A percentile compares a stretch with the other conserved stretches of the same genome.
These are phyloP conservation scores for Microdochium nivale DNA, from an alignment of 2,329 filamentous ascomycete species.

Conservation along the genomic window DNA sequence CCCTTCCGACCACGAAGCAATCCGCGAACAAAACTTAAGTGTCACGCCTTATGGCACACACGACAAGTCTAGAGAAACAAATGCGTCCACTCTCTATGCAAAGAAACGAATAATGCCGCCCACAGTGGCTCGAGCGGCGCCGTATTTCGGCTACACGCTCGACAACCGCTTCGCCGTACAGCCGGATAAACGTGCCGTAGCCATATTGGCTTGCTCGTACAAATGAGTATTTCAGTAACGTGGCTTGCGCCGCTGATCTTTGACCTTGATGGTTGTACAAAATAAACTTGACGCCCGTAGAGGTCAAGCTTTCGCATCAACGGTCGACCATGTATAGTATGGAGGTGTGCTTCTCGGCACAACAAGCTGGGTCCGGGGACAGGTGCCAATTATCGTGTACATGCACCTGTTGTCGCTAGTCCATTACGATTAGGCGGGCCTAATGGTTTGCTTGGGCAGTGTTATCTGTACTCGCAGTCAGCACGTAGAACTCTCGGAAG, in stretches of 20 bases:
- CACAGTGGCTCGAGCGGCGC: background rate
- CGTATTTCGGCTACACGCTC: background rate
- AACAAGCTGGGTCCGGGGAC: background rate
- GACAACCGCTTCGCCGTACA: background rate
- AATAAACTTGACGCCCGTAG: background rate
- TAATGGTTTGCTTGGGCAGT: background rate
- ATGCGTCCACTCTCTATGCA: background rate
- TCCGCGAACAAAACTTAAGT: background rate
- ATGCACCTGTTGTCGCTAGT: background rate
- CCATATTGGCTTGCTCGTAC: background rate
- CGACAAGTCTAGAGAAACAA: background rate
- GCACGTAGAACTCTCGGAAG: too few relatives aligned
- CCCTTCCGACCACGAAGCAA: too few relatives aligned
- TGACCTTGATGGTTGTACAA: background rate
- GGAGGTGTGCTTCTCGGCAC: background rate
- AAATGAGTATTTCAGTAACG: background rate
- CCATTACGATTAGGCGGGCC: background rate
- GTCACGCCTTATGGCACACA: background rate
- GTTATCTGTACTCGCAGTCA: too few relatives aligned
- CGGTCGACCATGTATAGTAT: background rate
- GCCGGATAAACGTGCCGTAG: background rate
- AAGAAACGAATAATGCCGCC: background rate
- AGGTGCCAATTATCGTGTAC: background rate
- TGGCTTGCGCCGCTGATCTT: background rate
- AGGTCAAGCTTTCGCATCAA: background rate